Base-by-base conservation (phyloP, 345 rosid species). In the Firmiana major region DNA sequence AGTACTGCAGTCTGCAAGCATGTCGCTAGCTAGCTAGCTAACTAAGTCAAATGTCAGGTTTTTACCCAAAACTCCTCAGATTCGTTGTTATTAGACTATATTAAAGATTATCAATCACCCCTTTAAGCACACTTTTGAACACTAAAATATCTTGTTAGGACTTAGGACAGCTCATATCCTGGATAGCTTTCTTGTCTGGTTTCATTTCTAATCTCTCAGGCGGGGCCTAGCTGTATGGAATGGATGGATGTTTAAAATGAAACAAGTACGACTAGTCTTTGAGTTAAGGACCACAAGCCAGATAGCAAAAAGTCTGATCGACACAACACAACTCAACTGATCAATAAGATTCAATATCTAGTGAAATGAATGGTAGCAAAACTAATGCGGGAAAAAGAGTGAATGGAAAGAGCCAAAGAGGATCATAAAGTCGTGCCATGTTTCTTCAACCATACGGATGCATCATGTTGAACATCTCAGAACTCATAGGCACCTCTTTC, bases 111-210 rank as follows among this genome's bases (percentile, higher is more conserved):
- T 53, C 3, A 42, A 63, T 71, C 6, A 6, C n/a, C n/a, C 28
- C 72, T 53, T 69, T 68, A 7, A 65, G 59, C 48, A 24, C 60
- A 54, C 48, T 75, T 75, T 75, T 75, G 0, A 79, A 75, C 60
- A 31, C 42, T 54, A 79, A 26, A 73, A 62, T 45, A 26, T 34
- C 6, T 24, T 36, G 49, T 55, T 46, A n/a, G 6, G n/a, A 60
- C 59, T 1, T 7, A 55, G 26, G 55, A 63, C 49, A 73, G 45
- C 58, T 43, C 67, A 63, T 58, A 45, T 45, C 49, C 12, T 43
- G 51, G 7, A 22, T 42, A n/a, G 75, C 38, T 62, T 34, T 9
- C 26, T 40, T 21, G 63, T 70, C 34, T 21, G 11, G 38, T 73
- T n/a, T 71, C 10, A 45, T 59, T 24, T 43, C 31, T 71, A 40